phyloP scores from a whole-genome alignment of 2,329 filamentous ascomycete genomes.

The Didymella pinodella region DNA sequence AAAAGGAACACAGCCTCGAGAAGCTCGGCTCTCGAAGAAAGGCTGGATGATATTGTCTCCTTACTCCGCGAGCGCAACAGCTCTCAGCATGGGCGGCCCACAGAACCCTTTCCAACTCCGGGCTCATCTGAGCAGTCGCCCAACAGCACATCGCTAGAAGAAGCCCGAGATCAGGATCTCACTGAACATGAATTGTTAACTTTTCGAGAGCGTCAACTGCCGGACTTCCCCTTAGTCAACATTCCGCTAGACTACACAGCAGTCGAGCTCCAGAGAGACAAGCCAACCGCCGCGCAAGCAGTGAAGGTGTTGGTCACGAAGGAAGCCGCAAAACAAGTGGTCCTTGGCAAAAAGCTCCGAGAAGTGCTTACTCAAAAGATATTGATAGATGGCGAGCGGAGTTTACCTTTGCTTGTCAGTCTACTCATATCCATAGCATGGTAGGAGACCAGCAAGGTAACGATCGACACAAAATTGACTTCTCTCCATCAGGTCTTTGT shows the following conservation, averaged over 20 bases:
- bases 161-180: conserved; percentile 8
- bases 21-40: conserved; percentile 41
- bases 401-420: conserved; percentile 32
- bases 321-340: conserved; percentile 21
- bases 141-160: background rate
- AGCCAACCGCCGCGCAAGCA: conserved; percentile 25
- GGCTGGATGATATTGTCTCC: conserved; percentile 41
- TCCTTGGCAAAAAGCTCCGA: conserved; percentile 28
- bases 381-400: conserved; percentile 34
- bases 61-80: conserved; percentile 32
- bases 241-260: conserved; percentile 18
- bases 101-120: conserved; percentile 21
- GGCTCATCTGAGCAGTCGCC: conserved; percentile 15
- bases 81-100: conserved; percentile 6
- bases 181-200: conserved; percentile 19
- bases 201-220: conserved; percentile 23
- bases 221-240: conserved; percentile 26
- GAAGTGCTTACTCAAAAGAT: conserved; percentile 29
- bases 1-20: conserved; percentile 12
- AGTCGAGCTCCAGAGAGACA: conserved; percentile 14
- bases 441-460: conserved; percentile 6
- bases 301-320: conserved; percentile 32
- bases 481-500: conserved; percentile 27
- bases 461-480: background rate
- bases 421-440: conserved; percentile 34